A percentile compares a stretch with the other conserved stretches of the same genome.
Conservation (phyloP, 192 early-diverging fungal genomes). For the Coemansia sp. region DNA sequence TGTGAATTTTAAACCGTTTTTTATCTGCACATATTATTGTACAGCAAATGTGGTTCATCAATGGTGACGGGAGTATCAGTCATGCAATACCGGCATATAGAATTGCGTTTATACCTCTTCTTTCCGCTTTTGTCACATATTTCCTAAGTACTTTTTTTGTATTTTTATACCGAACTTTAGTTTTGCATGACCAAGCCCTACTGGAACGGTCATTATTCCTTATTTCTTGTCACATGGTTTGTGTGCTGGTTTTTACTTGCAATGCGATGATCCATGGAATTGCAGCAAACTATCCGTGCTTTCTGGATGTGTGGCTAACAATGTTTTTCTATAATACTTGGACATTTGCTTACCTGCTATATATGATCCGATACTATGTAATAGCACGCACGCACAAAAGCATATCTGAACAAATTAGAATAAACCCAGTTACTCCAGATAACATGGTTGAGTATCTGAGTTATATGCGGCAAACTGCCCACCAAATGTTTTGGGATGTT, state of each 20-base stretch:
- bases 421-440: slow-evolving; percentile 34
- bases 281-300: slow-evolving; percentile 28
- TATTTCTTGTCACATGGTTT: slow-evolving; percentile 11
- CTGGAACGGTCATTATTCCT: slow-evolving; percentile 32
- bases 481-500: background rate
- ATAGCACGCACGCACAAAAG: slow-evolving; percentile 9
- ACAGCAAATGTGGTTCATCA: background rate
- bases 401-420: slow-evolving; percentile 18
- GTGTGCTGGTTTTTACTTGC: slow-evolving; percentile 10
- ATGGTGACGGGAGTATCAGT: background rate
- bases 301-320: slow-evolving; percentile 30
- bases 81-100: slow-evolving; percentile 6
- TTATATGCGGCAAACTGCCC: slow-evolving; percentile 2
- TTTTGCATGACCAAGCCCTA: slow-evolving; percentile 22
- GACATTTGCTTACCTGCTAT: slow-evolving; percentile 17
- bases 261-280: slow-evolving; percentile 16
- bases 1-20: too few relatives aligned
- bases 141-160: slow-evolving; percentile 13
- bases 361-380: slow-evolving; percentile 30
- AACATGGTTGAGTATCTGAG: slow-evolving; percentile 30
- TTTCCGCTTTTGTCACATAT: slow-evolving; percentile 17
- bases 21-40: too few relatives aligned
- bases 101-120: slow-evolving; percentile 12
- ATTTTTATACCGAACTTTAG: slow-evolving; percentile 29
- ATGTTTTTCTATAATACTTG: slow-evolving; percentile 18